Percentiles rank a stretch among this genome's conserved stretches.
phyloP scores from a whole-genome alignment of 768 basidiomycete species.

The Pisolithus orientalis region DNA sequence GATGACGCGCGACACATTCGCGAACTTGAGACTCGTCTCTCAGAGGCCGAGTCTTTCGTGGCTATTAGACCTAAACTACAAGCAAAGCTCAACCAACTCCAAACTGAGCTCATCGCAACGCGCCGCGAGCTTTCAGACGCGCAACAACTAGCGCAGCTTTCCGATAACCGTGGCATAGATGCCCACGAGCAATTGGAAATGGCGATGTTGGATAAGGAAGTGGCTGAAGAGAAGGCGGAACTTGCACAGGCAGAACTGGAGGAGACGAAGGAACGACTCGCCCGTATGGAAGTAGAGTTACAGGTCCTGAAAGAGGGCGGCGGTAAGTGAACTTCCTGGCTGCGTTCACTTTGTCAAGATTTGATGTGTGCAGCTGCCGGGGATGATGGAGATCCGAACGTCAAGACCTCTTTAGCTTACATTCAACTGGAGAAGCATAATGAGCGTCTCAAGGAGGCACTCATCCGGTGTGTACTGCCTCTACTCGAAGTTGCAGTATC shows the following conservation, averaged over 20 bases:
- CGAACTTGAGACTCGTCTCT: slow-evolving; percentile 77
- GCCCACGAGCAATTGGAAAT: slow-evolving; percentile 90
- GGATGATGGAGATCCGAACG: slow-evolving; percentile 27
- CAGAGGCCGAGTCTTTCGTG: slow-evolving; percentile 80
- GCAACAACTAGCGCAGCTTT: slow-evolving; percentile 64
- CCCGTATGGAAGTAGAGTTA: slow-evolving; percentile 78
- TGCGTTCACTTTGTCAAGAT: slow-evolving; percentile 3
- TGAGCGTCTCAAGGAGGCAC: slow-evolving; percentile 89
- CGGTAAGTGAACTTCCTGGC: slow-evolving; percentile 12
- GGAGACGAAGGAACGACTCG: slow-evolving; percentile 70
- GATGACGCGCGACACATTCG: slow-evolving; percentile 84
- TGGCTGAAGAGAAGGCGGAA: slow-evolving; percentile 91
- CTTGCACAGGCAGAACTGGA: slow-evolving; percentile 71
- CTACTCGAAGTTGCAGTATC: background rate
- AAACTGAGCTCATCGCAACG: slow-evolving; percentile 70
- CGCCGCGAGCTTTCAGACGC: slow-evolving; percentile 74
- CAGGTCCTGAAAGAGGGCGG: slow-evolving; percentile 65
- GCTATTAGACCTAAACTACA: slow-evolving; percentile 86
- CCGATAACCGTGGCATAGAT: slow-evolving; percentile 69
- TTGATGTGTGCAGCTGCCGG: slow-evolving; percentile 10
- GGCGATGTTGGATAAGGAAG: slow-evolving; percentile 91
- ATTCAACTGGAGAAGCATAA: slow-evolving; percentile 96
- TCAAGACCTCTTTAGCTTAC: slow-evolving; percentile 59
- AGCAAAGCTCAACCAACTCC: slow-evolving; percentile 75
- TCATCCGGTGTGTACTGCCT: slow-evolving; percentile 54